Evolutionary conservation across 1,284 basidiomycete genomes (phyloP), one percentile per base, ranked within the genome.

Genomic region (Fomitopsis pinicola): DNA sequence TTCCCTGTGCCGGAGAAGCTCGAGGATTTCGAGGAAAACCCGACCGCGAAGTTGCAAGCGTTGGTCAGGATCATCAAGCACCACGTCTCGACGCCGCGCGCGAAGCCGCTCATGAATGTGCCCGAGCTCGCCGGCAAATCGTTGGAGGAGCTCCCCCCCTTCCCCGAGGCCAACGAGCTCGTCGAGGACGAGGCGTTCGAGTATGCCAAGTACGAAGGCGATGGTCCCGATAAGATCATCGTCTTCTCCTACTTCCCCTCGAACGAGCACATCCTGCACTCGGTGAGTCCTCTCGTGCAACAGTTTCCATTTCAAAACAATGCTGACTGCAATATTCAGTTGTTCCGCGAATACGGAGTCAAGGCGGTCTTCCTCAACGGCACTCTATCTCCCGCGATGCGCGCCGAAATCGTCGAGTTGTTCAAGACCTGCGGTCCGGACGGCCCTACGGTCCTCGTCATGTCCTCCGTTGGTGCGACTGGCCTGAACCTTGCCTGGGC

Each of bases 401-500:
- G 60, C 28, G 10, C n/a, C 36, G 15, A 44, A 33, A 42, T 52
- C n/a, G 14, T 61, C 35, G 15, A 54, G 3, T 33, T 22, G 33
- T 61, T 60, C 59, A 28, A 46, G 52, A 35, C 35, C 4, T n/a
- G 58, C 54, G 61, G 12, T 0, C 33, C 0, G 0, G n/a, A 63
- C 0, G 64, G 63, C 0, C 3, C 60, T 0, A 46, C 59, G 0
- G 63, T 73, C 0, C 57, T 73, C 0, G 62, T 73, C 0, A 44
- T 73, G 0, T 73, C 71, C 0, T 56, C 48, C 38, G 69, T 72
- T 1, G 63, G 68, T 0, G 26, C 38, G 0, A 46, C 68, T 0
- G 58, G 69, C 0, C 42, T 73, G 0, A 73, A 73, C 22, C 38
- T 73, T 0, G 62, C 64, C 0, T 72, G 58, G 3, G 61, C 66